Base-by-base conservation (phyloP, 2,329 filamentous ascomycete genomes). In the Scedosporium aurantiacum region DNA sequence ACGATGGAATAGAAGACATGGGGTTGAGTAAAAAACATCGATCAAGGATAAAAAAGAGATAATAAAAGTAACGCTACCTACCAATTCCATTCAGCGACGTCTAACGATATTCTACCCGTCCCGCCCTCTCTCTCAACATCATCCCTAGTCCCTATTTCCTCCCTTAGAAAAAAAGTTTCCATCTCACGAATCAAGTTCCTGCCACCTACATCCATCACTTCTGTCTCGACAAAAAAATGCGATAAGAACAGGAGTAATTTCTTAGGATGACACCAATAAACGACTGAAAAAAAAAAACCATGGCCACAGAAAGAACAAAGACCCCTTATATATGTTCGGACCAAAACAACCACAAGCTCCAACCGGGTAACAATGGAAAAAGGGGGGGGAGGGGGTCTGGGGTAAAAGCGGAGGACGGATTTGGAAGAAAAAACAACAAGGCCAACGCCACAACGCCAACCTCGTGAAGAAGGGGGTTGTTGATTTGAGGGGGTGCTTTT, bases 371-470 rank as follows among this genome's bases (percentile, higher is more conserved):
- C 43, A n/a, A 18, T 18, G 16, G 5, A 14, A 6, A 47, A 18
- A 23, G 43, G 43, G n/a, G 21, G 43, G 21, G 7, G 14, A 16
- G 43, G n/a, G 21, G 43, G 21, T 16, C 21, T 23, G 23, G 23
- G 18, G 10, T 27, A 55, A 25, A 27, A 23, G 52, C 14, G 52
- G 52, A 28, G 52, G 52, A 28, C 21, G 18, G 18, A 28, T 16
- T 6, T 47, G 43, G 43, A 47, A 23, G 43, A 47, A 14, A 27
- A 23, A 23, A 54, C 21, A 5, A 23, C 32, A 54, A 23, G 50
- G 50, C 50, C 50, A 54, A 54, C 50, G 50, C 50, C 50, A 54
- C 50, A 54, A 54, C 50, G 50, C 50, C 50, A 54, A 23, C 50
- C 50, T 40, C 54, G 27, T 57, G 32, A 18, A 40, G 27, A 16